A percentile compares a stretch with the other conserved stretches of the same genome.
Conservation (phyloP, 805 yeast genomes). For the Nakazawaea anatomiae region DNA sequence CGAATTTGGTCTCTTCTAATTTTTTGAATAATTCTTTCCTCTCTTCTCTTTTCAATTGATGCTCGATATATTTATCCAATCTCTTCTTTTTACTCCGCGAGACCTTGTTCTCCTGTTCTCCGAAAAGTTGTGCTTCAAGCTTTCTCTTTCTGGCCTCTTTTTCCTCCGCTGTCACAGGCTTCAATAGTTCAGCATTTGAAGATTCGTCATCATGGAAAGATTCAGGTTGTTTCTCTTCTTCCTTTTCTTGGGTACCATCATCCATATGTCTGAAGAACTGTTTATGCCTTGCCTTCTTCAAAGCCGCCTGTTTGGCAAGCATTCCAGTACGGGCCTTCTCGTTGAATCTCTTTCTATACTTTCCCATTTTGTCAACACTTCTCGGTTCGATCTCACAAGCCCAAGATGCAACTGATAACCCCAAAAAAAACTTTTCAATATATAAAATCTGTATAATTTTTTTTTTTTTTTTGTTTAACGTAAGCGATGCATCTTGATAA, state of each 20-base stretch:
- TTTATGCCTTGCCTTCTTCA: constrained; percentile 63
- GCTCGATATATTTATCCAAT: constrained; percentile 87
- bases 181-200: constrained; percentile 54
- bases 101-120: constrained; percentile 62
- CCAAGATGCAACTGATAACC: not conserved
- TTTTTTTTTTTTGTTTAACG: not conserved
- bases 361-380: constrained; percentile 54
- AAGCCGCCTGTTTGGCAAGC: constrained; percentile 69
- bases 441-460: not conserved
- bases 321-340: constrained; percentile 84
- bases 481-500: constrained; percentile 1
- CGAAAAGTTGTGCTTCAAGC: constrained; percentile 49
- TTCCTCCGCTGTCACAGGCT: constrained; percentile 62
- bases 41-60: constrained; percentile 84
- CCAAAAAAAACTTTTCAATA: not conserved
- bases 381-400: not conserved
- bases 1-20: constrained; percentile 61
- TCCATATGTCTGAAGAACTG: constrained; percentile 51
- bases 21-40: constrained; percentile 71
- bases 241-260: constrained; percentile 26
- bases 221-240: constrained; percentile 11
- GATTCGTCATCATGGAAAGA: constrained; percentile 25
- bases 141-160: constrained; percentile 58
- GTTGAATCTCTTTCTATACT: constrained; percentile 72
- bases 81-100: constrained; percentile 70